A percentile compares a stretch with the other conserved stretches of the same genome.
Evolutionary conservation across 73 alveolate genomes (phyloP).

Genomic region (Tetrahymena malaccensis): DNA sequence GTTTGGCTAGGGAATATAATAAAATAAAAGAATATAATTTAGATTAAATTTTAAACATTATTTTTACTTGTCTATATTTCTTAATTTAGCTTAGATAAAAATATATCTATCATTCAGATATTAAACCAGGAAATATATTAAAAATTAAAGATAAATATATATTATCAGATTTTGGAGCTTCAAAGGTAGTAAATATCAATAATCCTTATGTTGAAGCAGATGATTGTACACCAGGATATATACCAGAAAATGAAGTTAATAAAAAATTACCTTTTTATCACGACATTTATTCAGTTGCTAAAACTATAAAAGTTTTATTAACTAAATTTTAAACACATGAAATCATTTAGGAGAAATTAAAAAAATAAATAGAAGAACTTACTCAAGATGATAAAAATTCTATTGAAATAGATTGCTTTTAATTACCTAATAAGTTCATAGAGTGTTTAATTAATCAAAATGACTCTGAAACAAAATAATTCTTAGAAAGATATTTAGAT

Average conservation of each 20-base stretch:
- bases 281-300: background rate
- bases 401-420: background rate
- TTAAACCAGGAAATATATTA: background rate
- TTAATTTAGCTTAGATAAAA: background rate
- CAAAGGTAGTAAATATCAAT: background rate
- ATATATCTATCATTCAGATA: background rate
- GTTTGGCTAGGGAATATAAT: too few species aligned
- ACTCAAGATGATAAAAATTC: background rate
- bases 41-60: too few species aligned
- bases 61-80: too few species aligned
- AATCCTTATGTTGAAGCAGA: background rate
- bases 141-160: background rate
- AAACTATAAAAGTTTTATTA: background rate
- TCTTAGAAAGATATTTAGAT: background rate
- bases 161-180: background rate
- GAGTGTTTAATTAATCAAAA: too few species aligned
- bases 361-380: too few species aligned
- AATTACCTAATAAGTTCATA: background rate
- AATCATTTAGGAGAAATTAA: too few species aligned
- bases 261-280: background rate
- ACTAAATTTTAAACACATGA: background rate
- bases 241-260: background rate
- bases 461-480: too few species aligned
- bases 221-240: background rate
- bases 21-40: too few species aligned